These are phyloP conservation scores for Lactifluus subvellereus DNA, from an alignment of 768 basidiomycete species.

Conservation along the genomic window DNA sequence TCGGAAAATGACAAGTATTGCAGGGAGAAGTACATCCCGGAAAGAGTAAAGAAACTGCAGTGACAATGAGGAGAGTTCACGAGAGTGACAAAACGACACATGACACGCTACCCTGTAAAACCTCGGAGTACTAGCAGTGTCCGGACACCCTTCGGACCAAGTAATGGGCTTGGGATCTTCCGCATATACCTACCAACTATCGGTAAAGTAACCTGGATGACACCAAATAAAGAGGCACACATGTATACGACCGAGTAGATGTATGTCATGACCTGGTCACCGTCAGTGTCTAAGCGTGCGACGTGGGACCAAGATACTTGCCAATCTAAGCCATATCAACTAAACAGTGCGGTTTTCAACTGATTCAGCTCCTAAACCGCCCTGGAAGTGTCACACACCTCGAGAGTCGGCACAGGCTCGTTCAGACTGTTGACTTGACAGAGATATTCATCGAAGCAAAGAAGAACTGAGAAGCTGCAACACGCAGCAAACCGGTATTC, in stretches of 20 bases:
- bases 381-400: slow-evolving; percentile 36
- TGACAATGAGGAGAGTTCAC: not conserved
- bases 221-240: slow-evolving; percentile 26
- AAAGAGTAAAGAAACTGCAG: slow-evolving; percentile 63
- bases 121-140: slow-evolving; percentile 52
- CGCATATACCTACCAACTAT: slow-evolving; percentile 32
- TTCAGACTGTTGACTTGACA: slow-evolving; percentile 60
- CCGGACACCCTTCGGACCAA: slow-evolving; percentile 67
- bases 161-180: slow-evolving; percentile 50
- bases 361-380: not conserved
- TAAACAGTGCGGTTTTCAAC: slow-evolving; percentile 26
- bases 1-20: slow-evolving; percentile 74
- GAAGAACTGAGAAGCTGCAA: slow-evolving; percentile 54
- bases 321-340: slow-evolving; percentile 57
- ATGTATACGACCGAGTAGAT: slow-evolving; percentile 48
- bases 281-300: slow-evolving; percentile 12
- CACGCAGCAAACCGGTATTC: slow-evolving; percentile 59
- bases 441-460: slow-evolving; percentile 55
- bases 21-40: slow-evolving; percentile 61
- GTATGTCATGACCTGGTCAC: slow-evolving; percentile 45
- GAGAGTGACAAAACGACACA: not conserved
- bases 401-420: slow-evolving; percentile 50
- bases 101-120: slow-evolving; percentile 45
- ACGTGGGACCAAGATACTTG: slow-evolving; percentile 25
- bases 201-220: not conserved